Percentiles rank a stretch among this genome's conserved stretches.
These are phyloP conservation scores for Puccinellia tenuiflora DNA, from an alignment of 176 grass and related monocot genomes.

Conservation along the genomic window DNA sequence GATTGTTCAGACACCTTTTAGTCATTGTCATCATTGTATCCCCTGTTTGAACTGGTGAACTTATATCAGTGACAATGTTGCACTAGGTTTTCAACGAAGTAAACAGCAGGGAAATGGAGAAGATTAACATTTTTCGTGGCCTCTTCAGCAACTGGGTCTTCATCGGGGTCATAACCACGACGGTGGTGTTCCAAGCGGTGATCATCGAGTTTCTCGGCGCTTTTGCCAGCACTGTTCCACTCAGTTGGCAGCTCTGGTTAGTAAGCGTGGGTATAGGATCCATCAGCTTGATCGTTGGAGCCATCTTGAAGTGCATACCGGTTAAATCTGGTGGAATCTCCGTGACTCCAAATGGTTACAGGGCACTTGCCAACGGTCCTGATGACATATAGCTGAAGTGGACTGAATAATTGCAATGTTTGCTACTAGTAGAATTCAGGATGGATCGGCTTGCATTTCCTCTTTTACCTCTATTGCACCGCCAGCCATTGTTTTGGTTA, in stretches of 20 bases:
- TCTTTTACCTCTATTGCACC: neutral
- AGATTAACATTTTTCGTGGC: slow-evolving; percentile 78
- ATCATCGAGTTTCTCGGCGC: slow-evolving; percentile 88
- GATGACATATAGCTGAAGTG: slow-evolving; percentile 52
- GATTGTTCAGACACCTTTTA: neutral
- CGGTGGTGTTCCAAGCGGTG: slow-evolving; percentile 73
- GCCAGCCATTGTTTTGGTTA: neutral
- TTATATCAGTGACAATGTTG: neutral
- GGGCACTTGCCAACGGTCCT: slow-evolving; percentile 50
- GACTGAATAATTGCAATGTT: neutral
- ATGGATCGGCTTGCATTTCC: neutral
- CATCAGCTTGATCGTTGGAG: slow-evolving; percentile 63
- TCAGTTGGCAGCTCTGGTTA: slow-evolving; percentile 70
- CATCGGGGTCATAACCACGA: slow-evolving; percentile 43
- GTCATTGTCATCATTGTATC: neutral
- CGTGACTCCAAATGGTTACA: slow-evolving; percentile 45
- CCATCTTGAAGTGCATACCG: slow-evolving; percentile 78
- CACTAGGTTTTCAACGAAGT: slow-evolving; percentile 94
- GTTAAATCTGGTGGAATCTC: slow-evolving; percentile 39
- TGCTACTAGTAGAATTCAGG: neutral
- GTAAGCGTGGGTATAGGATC: slow-evolving; percentile 66
- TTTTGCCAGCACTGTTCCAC: slow-evolving; percentile 79
- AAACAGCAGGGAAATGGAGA: slow-evolving; percentile 94
- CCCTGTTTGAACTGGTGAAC: neutral
- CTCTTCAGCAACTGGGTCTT: slow-evolving; percentile 78